These are phyloP conservation scores for Yamadazyma sp. DNA, from an alignment of 805 yeast genomes.

Conservation along the genomic window DNA sequence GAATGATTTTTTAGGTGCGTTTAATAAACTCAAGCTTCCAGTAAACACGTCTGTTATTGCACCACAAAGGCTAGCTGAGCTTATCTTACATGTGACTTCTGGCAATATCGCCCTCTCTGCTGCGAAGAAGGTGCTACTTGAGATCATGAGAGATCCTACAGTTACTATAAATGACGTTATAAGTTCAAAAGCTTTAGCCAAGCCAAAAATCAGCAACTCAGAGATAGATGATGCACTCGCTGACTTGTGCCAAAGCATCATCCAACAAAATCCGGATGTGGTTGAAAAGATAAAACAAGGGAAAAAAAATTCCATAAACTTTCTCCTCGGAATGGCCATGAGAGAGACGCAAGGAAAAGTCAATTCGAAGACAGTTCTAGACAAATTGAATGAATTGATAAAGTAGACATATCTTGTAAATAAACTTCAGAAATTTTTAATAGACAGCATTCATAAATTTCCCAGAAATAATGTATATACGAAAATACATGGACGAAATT, in stretches of 20 bases:
- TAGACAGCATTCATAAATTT: neutral
- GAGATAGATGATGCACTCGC: slow-evolving; percentile 34
- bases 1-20: slow-evolving; percentile 73
- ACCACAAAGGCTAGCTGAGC: slow-evolving; percentile 48
- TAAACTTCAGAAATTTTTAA: too few relatives aligned
- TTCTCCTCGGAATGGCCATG: slow-evolving; percentile 84
- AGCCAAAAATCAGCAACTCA: slow-evolving; percentile 28
- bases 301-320: slow-evolving; percentile 63
- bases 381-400: slow-evolving; percentile 25
- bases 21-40: slow-evolving; percentile 50
- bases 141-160: slow-evolving; percentile 52
- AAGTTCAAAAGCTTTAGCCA: slow-evolving; percentile 50
- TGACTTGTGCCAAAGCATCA: slow-evolving; percentile 46
- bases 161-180: slow-evolving; percentile 45
- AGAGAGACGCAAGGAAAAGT: slow-evolving; percentile 67
- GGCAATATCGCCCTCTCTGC: slow-evolving; percentile 61
- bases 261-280: slow-evolving; percentile 49
- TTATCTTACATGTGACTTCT: slow-evolving; percentile 50
- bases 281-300: slow-evolving; percentile 58
- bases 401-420: slow-evolving; percentile 4
- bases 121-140: slow-evolving; percentile 63
- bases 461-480: neutral
- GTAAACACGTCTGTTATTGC: slow-evolving; percentile 30
- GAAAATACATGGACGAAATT: too few relatives aligned
- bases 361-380: slow-evolving; percentile 30